These are phyloP conservation scores for Osmanthus fragrans DNA, from an alignment of 257 asterid genomes.

Conservation along the genomic window DNA sequence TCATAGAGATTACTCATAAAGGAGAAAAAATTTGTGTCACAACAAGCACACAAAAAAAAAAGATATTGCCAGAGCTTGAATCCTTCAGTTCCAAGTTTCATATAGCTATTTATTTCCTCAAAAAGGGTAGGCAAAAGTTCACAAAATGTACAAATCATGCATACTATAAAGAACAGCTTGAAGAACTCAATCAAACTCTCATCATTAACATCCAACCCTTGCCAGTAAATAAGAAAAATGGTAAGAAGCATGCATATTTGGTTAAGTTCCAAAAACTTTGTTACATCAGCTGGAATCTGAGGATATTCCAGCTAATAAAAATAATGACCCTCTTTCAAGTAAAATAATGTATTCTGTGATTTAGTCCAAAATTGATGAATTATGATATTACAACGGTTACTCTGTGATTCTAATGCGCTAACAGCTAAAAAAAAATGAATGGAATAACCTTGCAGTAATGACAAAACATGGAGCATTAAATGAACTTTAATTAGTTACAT, in stretches of 20 bases:
- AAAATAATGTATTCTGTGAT: background rate
- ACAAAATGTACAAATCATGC: background rate
- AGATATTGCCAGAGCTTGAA: background rate
- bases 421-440: background rate
- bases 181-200: background rate
- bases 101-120: constrained; percentile 7
- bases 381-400: background rate
- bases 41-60: background rate
- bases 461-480: background rate
- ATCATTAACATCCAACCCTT: background rate
- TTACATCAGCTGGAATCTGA: background rate
- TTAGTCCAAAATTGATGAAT: background rate
- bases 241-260: background rate
- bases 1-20: background rate
- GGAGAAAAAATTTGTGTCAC: constrained; percentile 7
- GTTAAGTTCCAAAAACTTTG: background rate
- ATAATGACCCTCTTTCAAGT: background rate
- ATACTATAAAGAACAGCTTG: background rate
- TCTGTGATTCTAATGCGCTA: background rate
- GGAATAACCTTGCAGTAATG: constrained; percentile 12
- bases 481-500: constrained; percentile 9
- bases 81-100: constrained; percentile 16
- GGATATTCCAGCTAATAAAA: background rate
- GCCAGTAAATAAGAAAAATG: background rate
- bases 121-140: constrained; percentile 5